Evolutionary conservation across 1,139 yeast genomes (phyloP).

Genomic region (Hyphopichia wangnamkhiaoensis): DNA sequence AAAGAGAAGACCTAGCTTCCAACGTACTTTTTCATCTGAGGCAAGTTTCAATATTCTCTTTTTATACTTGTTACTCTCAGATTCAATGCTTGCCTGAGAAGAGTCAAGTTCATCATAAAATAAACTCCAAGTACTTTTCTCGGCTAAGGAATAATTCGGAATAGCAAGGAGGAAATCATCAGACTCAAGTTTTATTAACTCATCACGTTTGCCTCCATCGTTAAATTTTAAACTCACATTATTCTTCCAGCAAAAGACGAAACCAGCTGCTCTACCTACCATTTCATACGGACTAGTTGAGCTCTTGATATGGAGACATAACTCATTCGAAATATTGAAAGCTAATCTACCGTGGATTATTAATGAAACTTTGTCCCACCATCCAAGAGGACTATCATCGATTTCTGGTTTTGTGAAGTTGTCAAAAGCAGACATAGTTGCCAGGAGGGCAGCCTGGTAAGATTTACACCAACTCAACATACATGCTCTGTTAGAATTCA

Average conservation of each 20-base stretch:
- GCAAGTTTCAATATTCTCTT: conserved; percentile 42
- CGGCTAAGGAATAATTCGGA: conserved; percentile 48
- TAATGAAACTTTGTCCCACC: conserved; percentile 55
- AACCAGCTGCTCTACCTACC: conserved; percentile 73
- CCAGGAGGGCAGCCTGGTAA: conserved; percentile 40
- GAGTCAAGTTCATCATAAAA: conserved; percentile 28
- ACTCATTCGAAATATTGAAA: conserved; percentile 54
- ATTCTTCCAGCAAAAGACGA: conserved; percentile 75
- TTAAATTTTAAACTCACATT: conserved; percentile 63
- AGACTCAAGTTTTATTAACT: conserved; percentile 64
- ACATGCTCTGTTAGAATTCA: conserved; percentile 41
- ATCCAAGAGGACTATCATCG: conserved; percentile 87
- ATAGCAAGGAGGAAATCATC: conserved; percentile 70
- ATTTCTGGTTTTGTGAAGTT: conserved; percentile 69
- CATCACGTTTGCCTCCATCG: conserved; percentile 59
- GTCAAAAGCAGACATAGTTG: conserved; percentile 43
- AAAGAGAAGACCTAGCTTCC: conserved; percentile 45
- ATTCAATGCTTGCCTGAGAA: conserved; percentile 18
- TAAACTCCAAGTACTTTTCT: conserved; percentile 38
- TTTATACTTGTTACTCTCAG: conserved; percentile 33
- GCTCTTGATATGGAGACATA: conserved; percentile 60
- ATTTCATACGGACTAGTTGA: conserved; percentile 75
- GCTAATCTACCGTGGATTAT: conserved; percentile 49
- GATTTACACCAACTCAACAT: conserved; percentile 47
- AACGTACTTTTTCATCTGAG: conserved; percentile 40